These are phyloP conservation scores for Cucumis melo DNA, from an alignment of 306 rosid species.

Conservation along the genomic window DNA sequence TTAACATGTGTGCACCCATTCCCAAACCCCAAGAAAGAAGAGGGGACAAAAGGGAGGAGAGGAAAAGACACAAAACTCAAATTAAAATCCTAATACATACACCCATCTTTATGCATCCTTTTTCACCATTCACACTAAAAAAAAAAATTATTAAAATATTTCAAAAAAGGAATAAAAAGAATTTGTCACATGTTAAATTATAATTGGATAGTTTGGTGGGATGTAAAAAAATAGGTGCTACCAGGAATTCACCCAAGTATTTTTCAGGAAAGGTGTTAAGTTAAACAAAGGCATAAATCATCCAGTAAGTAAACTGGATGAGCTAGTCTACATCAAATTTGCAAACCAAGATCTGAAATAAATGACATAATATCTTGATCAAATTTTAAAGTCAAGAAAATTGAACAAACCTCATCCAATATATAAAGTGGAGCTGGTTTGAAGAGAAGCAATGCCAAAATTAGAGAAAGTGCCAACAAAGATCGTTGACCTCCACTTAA, in stretches of 20 bases:
- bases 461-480: constrained; percentile 84
- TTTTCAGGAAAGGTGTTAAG: not conserved
- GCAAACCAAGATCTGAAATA: not conserved
- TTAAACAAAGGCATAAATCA: not conserved
- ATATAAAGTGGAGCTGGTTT: constrained; percentile 98
- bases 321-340: not conserved
- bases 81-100: not conserved
- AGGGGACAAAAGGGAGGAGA: not conserved
- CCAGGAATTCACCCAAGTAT: too few relatives aligned
- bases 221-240: too few relatives aligned
- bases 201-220: too few relatives aligned
- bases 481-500: constrained; percentile 98
- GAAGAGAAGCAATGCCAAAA: constrained; percentile 88
- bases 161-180: not conserved
- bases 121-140: too few relatives aligned
- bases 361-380: not conserved
- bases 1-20: not conserved
- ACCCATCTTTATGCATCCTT: too few relatives aligned
- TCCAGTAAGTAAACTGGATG: not conserved
- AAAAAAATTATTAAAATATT: not conserved
- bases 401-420: constrained; percentile 64
- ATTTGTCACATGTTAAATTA: too few relatives aligned
- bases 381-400: not conserved
- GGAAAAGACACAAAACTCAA: not conserved
- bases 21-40: not conserved